Conservation (phyloP, 2,329 filamentous ascomycete species). For the Pochonia chlamydosporia region DNA sequence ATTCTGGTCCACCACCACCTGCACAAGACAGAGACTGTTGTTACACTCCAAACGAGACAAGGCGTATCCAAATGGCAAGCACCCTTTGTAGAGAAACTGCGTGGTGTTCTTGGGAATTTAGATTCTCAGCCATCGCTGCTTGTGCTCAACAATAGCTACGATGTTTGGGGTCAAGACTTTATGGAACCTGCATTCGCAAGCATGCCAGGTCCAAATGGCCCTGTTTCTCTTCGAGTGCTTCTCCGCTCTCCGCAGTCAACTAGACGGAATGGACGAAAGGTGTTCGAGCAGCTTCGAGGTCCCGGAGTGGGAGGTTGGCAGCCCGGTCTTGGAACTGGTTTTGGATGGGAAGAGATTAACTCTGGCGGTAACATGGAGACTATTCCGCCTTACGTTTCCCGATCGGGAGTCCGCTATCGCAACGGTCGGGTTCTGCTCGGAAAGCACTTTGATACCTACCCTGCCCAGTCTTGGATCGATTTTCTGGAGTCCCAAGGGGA, state of each 20-base stretch:
- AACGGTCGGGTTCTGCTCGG: slow-evolving; percentile 7
- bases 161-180: slow-evolving; percentile 30
- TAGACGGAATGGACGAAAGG: slow-evolving; percentile 15
- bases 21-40: not conserved
- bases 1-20: slow-evolving; percentile 8
- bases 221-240: slow-evolving; percentile 21
- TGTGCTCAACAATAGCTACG: slow-evolving; percentile 8
- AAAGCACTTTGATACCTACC: slow-evolving; percentile 8
- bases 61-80: not conserved
- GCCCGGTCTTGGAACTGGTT: slow-evolving; percentile 9
- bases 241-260: slow-evolving; percentile 20
- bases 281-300: slow-evolving; percentile 3
- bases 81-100: not conserved
- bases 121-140: not conserved
- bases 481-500: slow-evolving; percentile 21
- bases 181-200: slow-evolving; percentile 26
- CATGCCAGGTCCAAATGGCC: slow-evolving; percentile 25
- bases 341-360: slow-evolving; percentile 12
- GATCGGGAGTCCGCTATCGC: not conserved
- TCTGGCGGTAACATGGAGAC: slow-evolving; percentile 18
- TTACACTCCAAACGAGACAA: not conserved
- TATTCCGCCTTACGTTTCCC: slow-evolving; percentile 17
- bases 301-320: slow-evolving; percentile 23
- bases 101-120: not conserved
- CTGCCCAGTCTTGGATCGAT: slow-evolving; percentile 13